Percentiles rank a stretch among this genome's conserved stretches.
phyloP scores from a whole-genome alignment of 768 basidiomycete species.

The Trichaptum fuscoviolaceum region DNA sequence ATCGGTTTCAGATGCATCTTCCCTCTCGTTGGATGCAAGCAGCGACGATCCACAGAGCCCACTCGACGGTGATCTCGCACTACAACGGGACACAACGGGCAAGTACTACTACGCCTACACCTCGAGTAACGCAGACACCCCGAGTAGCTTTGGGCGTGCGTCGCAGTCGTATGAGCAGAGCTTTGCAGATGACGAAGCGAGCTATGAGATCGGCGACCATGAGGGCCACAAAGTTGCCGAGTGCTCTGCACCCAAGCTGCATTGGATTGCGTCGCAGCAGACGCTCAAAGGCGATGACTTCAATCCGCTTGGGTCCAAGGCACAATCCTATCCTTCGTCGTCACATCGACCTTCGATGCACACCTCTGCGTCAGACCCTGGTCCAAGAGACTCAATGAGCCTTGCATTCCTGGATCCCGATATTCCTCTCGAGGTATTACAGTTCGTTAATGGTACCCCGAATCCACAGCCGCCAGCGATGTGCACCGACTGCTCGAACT shows the following conservation, averaged over 20 bases:
- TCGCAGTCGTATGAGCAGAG: constrained; percentile 35
- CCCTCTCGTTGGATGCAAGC: neutral
- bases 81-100: constrained; percentile 63
- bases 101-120: constrained; percentile 76
- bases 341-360: constrained; percentile 25
- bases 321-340: constrained; percentile 24
- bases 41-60: constrained; percentile 11
- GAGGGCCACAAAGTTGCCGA: constrained; percentile 21
- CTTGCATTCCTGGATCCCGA: constrained; percentile 25
- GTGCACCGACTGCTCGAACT: constrained; percentile 80
- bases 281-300: constrained; percentile 9
- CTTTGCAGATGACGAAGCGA: constrained; percentile 41
- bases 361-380: constrained; percentile 15
- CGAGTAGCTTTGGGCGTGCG: constrained; percentile 39
- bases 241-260: constrained; percentile 45
- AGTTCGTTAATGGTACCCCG: constrained; percentile 34
- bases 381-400: constrained; percentile 12
- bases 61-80: constrained; percentile 55
- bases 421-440: constrained; percentile 49
- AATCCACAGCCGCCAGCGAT: constrained; percentile 48
- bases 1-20: neutral
- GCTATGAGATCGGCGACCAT: constrained; percentile 21
- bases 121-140: constrained; percentile 44
- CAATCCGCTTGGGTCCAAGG: constrained; percentile 12
- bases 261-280: constrained; percentile 58